phyloP scores from a whole-genome alignment of 78 protist genomes.

The Dictyostelium capitatum region DNA sequence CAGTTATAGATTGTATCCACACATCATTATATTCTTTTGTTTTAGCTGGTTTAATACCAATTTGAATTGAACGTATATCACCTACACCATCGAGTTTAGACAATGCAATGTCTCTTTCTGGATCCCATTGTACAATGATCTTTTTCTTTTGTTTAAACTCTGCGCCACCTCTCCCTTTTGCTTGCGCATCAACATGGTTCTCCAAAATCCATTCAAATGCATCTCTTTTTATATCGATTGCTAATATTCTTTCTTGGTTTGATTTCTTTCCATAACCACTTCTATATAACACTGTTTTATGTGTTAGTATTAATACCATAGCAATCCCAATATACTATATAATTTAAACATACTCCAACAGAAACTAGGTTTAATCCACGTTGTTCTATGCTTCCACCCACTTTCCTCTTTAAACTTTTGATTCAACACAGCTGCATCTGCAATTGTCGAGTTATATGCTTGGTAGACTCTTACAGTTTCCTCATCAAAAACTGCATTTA shows the following conservation, averaged over 20 bases:
- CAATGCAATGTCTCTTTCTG: slow-evolving; percentile 27
- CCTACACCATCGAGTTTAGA: slow-evolving; percentile 10
- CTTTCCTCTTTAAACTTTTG: slow-evolving; percentile 27
- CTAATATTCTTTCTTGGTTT: slow-evolving; percentile 51
- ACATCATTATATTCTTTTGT: slow-evolving; percentile 14
- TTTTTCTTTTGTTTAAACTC: not conserved
- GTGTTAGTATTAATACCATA: not conserved
- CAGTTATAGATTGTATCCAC: slow-evolving; percentile 40
- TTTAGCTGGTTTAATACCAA: not conserved
- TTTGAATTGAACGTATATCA: slow-evolving; percentile 46
- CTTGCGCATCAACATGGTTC: slow-evolving; percentile 13
- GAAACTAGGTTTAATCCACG: slow-evolving; percentile 69
- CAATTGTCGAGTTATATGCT: slow-evolving; percentile 35
- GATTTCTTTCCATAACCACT: slow-evolving; percentile 27
- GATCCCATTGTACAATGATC: slow-evolving; percentile 64
- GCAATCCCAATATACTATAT: not conserved
- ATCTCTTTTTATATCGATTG: slow-evolving; percentile 31
- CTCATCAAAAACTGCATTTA: slow-evolving; percentile 38
- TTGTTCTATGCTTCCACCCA: slow-evolving; percentile 2
- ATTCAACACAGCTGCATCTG: slow-evolving; percentile 17
- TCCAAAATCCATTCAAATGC: slow-evolving; percentile 48
- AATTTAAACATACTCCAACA: slow-evolving; percentile 18
- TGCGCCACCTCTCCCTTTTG: not conserved
- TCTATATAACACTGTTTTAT: slow-evolving; percentile 12
- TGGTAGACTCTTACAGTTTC: slow-evolving; percentile 35